Evolutionary conservation across 306 rosid species (phyloP).

Genomic region (Purshia tridentata): DNA sequence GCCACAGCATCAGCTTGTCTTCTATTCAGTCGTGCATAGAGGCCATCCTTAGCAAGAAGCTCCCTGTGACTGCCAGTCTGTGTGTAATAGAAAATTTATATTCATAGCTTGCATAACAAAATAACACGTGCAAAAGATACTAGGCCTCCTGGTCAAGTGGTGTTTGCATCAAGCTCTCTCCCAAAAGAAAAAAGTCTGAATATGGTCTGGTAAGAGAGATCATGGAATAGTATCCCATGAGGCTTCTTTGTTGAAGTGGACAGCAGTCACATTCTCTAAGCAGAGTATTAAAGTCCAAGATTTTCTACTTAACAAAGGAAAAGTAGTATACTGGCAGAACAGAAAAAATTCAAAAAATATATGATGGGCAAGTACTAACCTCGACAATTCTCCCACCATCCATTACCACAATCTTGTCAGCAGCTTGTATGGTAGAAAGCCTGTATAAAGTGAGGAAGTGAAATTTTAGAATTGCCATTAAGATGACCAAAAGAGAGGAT

Average conservation of each 20-base stretch:
- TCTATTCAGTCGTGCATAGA: slow-evolving; percentile 74
- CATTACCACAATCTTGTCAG: slow-evolving; percentile 93
- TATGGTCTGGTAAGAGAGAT: not conserved
- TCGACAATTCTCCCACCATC: slow-evolving; percentile 78
- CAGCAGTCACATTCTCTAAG: not conserved
- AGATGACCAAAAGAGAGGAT: slow-evolving; percentile 3
- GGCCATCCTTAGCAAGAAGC: slow-evolving; percentile 69
- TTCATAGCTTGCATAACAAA: not conserved
- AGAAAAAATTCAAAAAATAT: not conserved
- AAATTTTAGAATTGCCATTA: slow-evolving; percentile 12
- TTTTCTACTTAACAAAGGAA: not conserved
- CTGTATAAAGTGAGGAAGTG: slow-evolving; percentile 38
- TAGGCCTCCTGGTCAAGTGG: not conserved
- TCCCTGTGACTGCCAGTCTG: slow-evolving; percentile 85
- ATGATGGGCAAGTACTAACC: slow-evolving; percentile 49
- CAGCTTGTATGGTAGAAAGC: slow-evolving; percentile 96
- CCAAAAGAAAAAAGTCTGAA: not conserved
- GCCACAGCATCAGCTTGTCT: slow-evolving; percentile 80
- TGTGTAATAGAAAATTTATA: slow-evolving; percentile 12
- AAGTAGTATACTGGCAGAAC: not conserved
- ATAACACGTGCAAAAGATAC: not conserved
- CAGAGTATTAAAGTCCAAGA: too few species aligned
- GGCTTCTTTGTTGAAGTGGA: not conserved
- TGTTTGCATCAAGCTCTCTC: not conserved
- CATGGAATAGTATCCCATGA: not conserved